These are phyloP conservation scores for Neurospora sp. DNA, from an alignment of 495 filamentous ascomycete genomes.

Conservation along the genomic window DNA sequence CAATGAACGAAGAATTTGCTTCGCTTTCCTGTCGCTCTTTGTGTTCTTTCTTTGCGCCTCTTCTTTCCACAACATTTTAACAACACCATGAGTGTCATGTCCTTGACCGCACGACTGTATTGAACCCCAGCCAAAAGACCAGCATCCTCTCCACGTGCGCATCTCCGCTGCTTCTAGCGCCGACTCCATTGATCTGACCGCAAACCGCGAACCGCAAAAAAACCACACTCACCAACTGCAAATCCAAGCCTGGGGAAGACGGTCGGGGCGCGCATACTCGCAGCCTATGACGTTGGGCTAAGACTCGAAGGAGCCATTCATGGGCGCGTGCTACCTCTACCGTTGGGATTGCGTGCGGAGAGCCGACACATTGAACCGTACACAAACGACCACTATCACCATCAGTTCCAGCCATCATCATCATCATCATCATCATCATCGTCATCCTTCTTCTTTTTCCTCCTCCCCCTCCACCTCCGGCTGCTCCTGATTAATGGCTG, in stretches of 20 bases:
- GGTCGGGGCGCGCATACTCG: background rate
- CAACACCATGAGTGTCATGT: background rate
- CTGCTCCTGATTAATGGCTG: conserved; percentile 30
- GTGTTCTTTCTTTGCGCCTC: background rate
- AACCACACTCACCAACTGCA: background rate
- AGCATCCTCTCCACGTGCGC: background rate
- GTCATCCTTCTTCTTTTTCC: background rate
- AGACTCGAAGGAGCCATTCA: background rate
- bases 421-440: background rate
- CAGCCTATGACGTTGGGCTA: background rate
- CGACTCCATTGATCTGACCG: background rate
- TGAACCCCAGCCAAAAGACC: background rate
- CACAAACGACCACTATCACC: background rate
- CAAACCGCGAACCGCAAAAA: background rate
- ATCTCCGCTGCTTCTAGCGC: background rate
- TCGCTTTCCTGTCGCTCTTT: background rate
- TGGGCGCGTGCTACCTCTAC: background rate
- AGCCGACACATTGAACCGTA: background rate
- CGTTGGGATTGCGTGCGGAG: background rate
- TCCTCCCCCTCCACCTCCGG: background rate
- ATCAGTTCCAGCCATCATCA: background rate
- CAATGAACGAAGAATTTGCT: background rate
- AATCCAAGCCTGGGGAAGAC: background rate
- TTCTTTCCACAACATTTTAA: background rate
- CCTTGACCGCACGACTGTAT: background rate